Base-by-base conservation (phyloP, 805 yeast genomes). In the Candida railenensis region DNA sequence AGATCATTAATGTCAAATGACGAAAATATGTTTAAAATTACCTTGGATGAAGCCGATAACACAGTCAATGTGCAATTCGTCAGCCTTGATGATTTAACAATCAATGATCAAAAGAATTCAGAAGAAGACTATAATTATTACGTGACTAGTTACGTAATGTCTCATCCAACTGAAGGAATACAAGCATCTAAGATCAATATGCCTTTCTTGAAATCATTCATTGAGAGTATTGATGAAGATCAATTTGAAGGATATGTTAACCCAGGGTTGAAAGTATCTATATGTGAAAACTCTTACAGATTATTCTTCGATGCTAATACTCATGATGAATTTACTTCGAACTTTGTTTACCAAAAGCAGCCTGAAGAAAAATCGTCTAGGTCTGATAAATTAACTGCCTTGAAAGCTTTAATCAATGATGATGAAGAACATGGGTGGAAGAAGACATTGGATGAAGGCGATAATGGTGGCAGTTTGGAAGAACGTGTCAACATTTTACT, bases 151-250 rank as follows among this genome's bases (percentile, higher is more conserved):
- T 94, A 87, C 64, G 80, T 91, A 37, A 86, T 94, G 87, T 86
- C 96, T 2, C 96, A 89, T 58, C 98, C 99, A 34, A 94, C 99
- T 2, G 99, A 94, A 65, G 98, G 98, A 25, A 86, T 94, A 15
- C 83, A 89, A 15, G 81, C 88, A 16, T 82, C 86, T 37, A 82
- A 82, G 53, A 78, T 94, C 46, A 78, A 79, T 51, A 74, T 89
- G 65, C 98, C 98, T 21, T 87, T 92, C 65, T 70, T 88, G 53
- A 85, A 82, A 54, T 62, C 78, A 3, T 76, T 73, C 44, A 67
- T 83, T 40, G 80, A 81, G 40, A 76, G 70, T 42, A 78, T 80
- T 9, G 83, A 73, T 39, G 81, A 76, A 44, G 85, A 80, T 15
- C 71, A 68, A 50, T 68, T 80, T 46, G 84, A 80, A 45, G 95